Conservation (phyloP, 352 stramenopile species). For the Pythium folliculosum region DNA sequence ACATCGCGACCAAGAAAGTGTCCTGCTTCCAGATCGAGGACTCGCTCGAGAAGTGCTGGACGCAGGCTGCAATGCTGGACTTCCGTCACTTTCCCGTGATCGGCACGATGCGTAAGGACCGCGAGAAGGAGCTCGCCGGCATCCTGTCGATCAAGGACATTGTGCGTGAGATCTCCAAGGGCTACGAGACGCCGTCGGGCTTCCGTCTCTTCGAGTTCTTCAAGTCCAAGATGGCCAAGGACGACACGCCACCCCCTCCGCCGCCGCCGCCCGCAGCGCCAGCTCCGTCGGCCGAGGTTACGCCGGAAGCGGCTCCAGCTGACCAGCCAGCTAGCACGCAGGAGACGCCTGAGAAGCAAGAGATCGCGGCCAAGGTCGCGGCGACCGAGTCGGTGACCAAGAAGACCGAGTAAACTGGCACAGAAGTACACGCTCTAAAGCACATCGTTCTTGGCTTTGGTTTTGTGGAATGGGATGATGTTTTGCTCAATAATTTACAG, state of each 20-base stretch:
- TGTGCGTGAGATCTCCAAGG: conserved; percentile 83
- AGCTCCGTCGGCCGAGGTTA: neutral
- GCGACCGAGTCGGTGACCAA: conserved; percentile 11
- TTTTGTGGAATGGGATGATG: conserved; percentile 4
- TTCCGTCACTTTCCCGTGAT: conserved; percentile 87
- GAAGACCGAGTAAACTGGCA: conserved; percentile 20
- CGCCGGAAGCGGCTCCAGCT: neutral
- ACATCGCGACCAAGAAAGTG: conserved; percentile 59
- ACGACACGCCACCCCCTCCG: conserved; percentile 31
- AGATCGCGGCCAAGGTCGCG: conserved; percentile 9
- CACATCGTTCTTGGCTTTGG: neutral
- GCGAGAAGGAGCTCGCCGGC: conserved; percentile 79
- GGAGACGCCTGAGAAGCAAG: conserved; percentile 21
- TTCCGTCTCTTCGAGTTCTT: conserved; percentile 88
- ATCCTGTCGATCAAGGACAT: conserved; percentile 88
- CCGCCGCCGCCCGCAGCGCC: conserved; percentile 7
- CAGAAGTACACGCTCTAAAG: neutral
- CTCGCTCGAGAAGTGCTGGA: conserved; percentile 79
- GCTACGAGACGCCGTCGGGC: conserved; percentile 64
- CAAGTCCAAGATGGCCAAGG: conserved; percentile 76
- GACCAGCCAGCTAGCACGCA: conserved; percentile 18
- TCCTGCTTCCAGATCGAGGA: conserved; percentile 76
- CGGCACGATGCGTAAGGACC: conserved; percentile 68
- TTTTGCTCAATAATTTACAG: conserved; percentile 34
- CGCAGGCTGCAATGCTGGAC: conserved; percentile 59